phyloP scores from a whole-genome alignment of 257 asterid genomes.

The Solanum pinnatisectum region DNA sequence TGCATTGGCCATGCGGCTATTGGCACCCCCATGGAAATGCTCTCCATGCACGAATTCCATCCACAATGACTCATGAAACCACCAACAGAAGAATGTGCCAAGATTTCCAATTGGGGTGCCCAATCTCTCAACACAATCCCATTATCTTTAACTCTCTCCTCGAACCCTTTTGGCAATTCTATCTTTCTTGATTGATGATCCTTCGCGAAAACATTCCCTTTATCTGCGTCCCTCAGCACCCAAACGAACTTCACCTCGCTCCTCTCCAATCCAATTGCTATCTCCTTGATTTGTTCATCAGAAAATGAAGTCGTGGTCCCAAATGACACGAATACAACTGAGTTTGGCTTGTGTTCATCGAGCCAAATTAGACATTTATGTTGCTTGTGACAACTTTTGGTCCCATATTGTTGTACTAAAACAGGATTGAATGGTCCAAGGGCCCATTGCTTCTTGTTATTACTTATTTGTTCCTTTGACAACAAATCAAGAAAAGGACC shows the following conservation, averaged over 20 bases:
- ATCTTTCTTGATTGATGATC: background rate
- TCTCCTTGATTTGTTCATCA: slow-evolving; percentile 20
- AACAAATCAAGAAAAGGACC: slow-evolving; percentile 34
- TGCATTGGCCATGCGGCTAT: slow-evolving; percentile 71
- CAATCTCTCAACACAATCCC: slow-evolving; percentile 41
- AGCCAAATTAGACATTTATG: slow-evolving; percentile 45
- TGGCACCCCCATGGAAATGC: slow-evolving; percentile 54
- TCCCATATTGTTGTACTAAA: background rate
- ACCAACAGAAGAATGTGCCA: slow-evolving; percentile 33
- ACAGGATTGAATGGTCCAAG: slow-evolving; percentile 71
- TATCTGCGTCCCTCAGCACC: slow-evolving; percentile 41
- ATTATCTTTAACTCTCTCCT: slow-evolving; percentile 25
- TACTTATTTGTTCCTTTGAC: slow-evolving; percentile 17
- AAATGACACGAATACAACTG: slow-evolving; percentile 36
- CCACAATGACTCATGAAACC: slow-evolving; percentile 66
- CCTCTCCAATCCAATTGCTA: slow-evolving; percentile 41
- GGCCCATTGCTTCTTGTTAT: slow-evolving; percentile 46
- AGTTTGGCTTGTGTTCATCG: slow-evolving; percentile 15
- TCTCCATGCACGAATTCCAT: slow-evolving; percentile 68
- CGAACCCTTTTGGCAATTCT: slow-evolving; percentile 27
- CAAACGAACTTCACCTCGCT: slow-evolving; percentile 26
- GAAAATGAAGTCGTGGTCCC: slow-evolving; percentile 46
- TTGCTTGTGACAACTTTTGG: background rate
- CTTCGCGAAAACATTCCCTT: slow-evolving; percentile 1
- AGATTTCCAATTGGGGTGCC: slow-evolving; percentile 52